These are phyloP conservation scores for Aspergillus hiratsukae DNA, from an alignment of 2,329 filamentous ascomycete species.

Conservation along the genomic window DNA sequence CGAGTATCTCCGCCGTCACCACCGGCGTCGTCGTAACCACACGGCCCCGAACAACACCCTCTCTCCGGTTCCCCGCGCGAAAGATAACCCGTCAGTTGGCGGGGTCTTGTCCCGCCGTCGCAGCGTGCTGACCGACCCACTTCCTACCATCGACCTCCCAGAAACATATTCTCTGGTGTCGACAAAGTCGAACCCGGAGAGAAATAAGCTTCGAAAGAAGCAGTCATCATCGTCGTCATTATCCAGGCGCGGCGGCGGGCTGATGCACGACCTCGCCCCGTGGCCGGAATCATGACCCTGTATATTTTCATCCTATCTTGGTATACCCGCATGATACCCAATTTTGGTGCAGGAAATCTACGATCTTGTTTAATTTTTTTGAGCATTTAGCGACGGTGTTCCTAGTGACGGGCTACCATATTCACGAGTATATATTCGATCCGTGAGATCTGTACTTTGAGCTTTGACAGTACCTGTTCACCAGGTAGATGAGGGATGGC, in stretches of 20 bases:
- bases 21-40: constrained; percentile 16
- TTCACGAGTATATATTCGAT: background rate
- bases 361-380: background rate
- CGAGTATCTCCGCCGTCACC: constrained; percentile 29
- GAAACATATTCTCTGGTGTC: background rate
- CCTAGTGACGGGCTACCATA: background rate
- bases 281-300: constrained; percentile 10
- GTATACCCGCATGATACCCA: background rate
- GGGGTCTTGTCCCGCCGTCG: constrained; percentile 28
- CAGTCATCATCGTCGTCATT: background rate
- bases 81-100: constrained; percentile 25
- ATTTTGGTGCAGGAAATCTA: background rate
- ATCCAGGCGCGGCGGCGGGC: constrained; percentile 2
- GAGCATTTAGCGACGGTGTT: background rate
- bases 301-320: background rate
- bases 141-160: constrained; percentile 12
- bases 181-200: background rate
- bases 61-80: constrained; percentile 19
- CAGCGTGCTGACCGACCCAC: constrained; percentile 22
- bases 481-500: too few relatives aligned
- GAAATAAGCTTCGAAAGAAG: background rate
- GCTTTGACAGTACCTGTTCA: too few relatives aligned
- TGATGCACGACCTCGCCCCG: constrained; percentile 19
- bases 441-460: too few relatives aligned
- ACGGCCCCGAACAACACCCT: background rate